Base-by-base conservation (phyloP, 1,284 basidiomycete genomes). In the Calocybe gambosa region DNA sequence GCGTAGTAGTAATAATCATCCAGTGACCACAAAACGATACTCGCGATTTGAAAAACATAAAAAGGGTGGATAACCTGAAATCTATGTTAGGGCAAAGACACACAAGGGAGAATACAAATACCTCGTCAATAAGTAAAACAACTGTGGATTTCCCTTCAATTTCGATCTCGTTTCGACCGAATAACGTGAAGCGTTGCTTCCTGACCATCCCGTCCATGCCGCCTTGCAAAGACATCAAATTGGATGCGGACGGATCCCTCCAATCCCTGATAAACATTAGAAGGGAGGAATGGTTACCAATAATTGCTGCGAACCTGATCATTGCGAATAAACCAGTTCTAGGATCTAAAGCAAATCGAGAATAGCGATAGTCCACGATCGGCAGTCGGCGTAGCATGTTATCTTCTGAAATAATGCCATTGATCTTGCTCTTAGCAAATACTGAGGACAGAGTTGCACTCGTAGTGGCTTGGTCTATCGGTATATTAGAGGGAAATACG, bases 1-100 rank as follows among this genome's bases (percentile, higher is more conserved):
- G 95, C 96, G 63, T 99, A 99, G 62, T 96, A 97, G 63, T 89
- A 95, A 61, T 97, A 94, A 61, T 98, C 80, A 58, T 99, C 96
- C 46, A 98, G 58, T 2, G 87, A 88, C 96, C 96, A 99, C 8
- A 99, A 70, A 19, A 91, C 69, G 56, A 99, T 90, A 52, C 93
- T 96, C 40, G 93, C 93, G 55, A 99, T 87, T 76, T 99, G 96
- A 65, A 99, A 99, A 47, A 99, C 88, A 61, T 96, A 97, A 68
- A 97, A 97, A 0, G 93, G 93, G 62, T 97, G 93, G 26, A 97
- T 85, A 42, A 93, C 78, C 87, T 89, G 46, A 6, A 29, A 92
- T 77, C 82, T 31, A 21, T 16, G 45, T 34, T 8, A 45, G 56
- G 52, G 54, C 9, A 43, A 47, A 36, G 20, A 41, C 21, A 2